Conservation (phyloP, 2,329 filamentous ascomycete species). For the Ophiocordyceps camponoti-floridani region DNA sequence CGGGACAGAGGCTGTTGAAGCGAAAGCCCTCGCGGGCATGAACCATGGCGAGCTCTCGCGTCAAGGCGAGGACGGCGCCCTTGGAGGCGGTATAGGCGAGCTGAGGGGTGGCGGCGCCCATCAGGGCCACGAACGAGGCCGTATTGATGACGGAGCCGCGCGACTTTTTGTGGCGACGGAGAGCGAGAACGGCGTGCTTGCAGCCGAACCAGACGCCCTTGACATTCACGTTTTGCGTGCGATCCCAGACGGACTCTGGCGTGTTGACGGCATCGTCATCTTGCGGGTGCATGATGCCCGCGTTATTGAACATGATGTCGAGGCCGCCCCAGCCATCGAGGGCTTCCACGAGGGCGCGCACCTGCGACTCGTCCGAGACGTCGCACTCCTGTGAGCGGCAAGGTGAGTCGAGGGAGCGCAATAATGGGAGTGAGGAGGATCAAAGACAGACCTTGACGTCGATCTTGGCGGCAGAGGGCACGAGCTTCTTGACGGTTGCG, state of each 20-base stretch:
- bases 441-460: conserved; percentile 30
- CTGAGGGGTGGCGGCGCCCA: conserved; percentile 76
- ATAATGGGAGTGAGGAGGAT: neutral
- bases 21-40: conserved; percentile 77
- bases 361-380: conserved; percentile 69
- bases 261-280: conserved; percentile 70
- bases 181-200: conserved; percentile 74
- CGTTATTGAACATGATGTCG: conserved; percentile 94
- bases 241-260: conserved; percentile 80
- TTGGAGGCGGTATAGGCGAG: conserved; percentile 89
- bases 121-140: conserved; percentile 71
- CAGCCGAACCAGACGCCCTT: conserved; percentile 96
- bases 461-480: conserved; percentile 40
- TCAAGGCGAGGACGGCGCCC: conserved; percentile 79
- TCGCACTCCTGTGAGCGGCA: conserved; percentile 32
- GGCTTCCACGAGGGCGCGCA: conserved; percentile 55
- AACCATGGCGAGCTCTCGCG: conserved; percentile 77
- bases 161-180: conserved; percentile 65
- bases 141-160: conserved; percentile 81
- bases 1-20: conserved; percentile 83
- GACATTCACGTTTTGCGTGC: conserved; percentile 88
- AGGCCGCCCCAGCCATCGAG: conserved; percentile 74
- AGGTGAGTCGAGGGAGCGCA: neutral
- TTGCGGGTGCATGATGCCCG: conserved; percentile 84
- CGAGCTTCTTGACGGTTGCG: conserved; percentile 56